These are phyloP conservation scores for Xylaria digitata DNA, from an alignment of 2,329 filamentous ascomycete genomes.

Conservation along the genomic window DNA sequence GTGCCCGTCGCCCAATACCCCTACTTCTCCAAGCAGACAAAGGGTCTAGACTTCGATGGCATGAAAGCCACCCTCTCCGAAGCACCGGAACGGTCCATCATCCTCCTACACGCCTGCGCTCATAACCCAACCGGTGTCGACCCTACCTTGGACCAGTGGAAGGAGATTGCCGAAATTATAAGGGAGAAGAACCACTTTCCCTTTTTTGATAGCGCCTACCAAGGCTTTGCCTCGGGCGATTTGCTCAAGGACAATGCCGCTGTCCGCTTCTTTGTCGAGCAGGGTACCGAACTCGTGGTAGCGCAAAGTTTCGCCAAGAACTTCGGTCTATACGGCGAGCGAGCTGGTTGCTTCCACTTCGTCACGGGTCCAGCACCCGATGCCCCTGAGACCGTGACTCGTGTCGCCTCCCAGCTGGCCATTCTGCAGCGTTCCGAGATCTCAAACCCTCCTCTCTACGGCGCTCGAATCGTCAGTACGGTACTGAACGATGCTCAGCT, in stretches of 20 bases:
- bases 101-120: slow-evolving; percentile 93
- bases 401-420: slow-evolving; percentile 88
- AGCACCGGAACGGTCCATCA: slow-evolving; percentile 83
- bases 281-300: slow-evolving; percentile 88
- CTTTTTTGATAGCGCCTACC: slow-evolving; percentile 98
- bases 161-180: slow-evolving; percentile 83
- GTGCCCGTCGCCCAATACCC: slow-evolving; percentile 85
- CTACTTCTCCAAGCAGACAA: slow-evolving; percentile 90
- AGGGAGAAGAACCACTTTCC: slow-evolving; percentile 86
- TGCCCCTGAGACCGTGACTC: slow-evolving; percentile 67
- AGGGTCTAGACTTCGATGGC: slow-evolving; percentile 90
- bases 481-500: slow-evolving; percentile 85
- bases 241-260: slow-evolving; percentile 87
- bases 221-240: slow-evolving; percentile 95
- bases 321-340: slow-evolving; percentile 96
- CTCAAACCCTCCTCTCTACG: slow-evolving; percentile 94
- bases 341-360: slow-evolving; percentile 95
- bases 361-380: slow-evolving; percentile 79
- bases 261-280: slow-evolving; percentile 92
- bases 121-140: slow-evolving; percentile 99
- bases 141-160: slow-evolving; percentile 94
- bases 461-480: slow-evolving; percentile 85
- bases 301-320: slow-evolving; percentile 98
- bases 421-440: slow-evolving; percentile 98
- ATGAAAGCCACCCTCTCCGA: slow-evolving; percentile 78